These are phyloP conservation scores for Monosporozyma aerobia DNA, from an alignment of 805 yeast genomes.

Conservation along the genomic window DNA sequence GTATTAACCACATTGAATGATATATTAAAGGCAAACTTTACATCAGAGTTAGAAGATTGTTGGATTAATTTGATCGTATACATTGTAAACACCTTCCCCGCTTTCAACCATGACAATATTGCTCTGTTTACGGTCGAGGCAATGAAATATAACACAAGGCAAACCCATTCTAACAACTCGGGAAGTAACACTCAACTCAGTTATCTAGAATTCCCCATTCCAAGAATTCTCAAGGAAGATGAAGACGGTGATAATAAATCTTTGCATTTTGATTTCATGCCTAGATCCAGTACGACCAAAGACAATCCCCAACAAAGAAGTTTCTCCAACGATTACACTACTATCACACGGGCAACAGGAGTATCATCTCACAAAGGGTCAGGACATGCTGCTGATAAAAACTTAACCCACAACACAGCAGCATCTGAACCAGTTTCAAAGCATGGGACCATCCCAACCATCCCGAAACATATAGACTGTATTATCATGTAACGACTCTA, in stretches of 20 bases:
- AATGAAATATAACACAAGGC: not conserved
- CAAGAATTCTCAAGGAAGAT: not conserved
- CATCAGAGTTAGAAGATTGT: conserved; percentile 52
- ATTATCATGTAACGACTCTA: conserved; percentile 3
- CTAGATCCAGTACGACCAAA: not conserved
- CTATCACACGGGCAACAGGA: not conserved
- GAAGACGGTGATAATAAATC: not conserved
- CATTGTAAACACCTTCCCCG: conserved; percentile 57
- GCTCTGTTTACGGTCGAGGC: not conserved
- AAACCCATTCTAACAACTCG: not conserved
- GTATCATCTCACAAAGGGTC: not conserved
- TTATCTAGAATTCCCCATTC: not conserved
- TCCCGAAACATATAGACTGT: conserved; percentile 3
- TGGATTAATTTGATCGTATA: conserved; percentile 67
- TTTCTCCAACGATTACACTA: not conserved
- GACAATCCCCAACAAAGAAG: not conserved
- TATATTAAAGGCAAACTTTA: conserved; percentile 44
- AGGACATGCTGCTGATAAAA: not conserved
- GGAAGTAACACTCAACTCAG: not conserved
- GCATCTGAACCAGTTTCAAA: not conserved
- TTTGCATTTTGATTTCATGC: not conserved
- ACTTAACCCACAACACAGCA: not conserved
- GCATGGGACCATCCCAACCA: not conserved
- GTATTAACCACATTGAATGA: conserved; percentile 59
- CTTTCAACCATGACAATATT: conserved; percentile 36